Evolutionary conservation across 768 basidiomycete species (phyloP).

Genomic region (Mycena rebaudengoi): DNA sequence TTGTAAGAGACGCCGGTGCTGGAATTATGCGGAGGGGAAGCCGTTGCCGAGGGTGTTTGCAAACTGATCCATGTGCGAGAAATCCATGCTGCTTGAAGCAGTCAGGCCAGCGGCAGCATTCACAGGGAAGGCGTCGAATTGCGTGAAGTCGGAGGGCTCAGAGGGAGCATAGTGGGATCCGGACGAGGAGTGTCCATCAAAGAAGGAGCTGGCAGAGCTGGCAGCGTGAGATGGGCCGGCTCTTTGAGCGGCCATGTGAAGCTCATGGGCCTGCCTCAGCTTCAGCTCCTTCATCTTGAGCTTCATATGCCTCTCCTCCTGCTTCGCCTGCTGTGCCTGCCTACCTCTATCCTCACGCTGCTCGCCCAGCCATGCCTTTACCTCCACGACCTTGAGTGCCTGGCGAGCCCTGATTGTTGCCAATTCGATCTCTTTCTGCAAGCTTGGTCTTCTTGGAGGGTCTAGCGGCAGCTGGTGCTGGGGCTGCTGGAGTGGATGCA

Average conservation of each 20-base stretch:
- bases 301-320: not conserved
- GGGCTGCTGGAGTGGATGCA: not conserved
- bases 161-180: not conserved
- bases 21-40: too few relatives aligned
- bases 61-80: not conserved
- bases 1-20: too few relatives aligned
- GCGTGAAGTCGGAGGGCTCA: not conserved
- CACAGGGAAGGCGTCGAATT: not conserved
- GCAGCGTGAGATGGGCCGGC: not conserved
- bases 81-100: not conserved
- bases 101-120: not conserved
- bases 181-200: not conserved
- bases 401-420: not conserved
- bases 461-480: not conserved
- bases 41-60: not conserved
- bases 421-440: not conserved
- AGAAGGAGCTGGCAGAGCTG: too few relatives aligned
- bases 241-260: not conserved
- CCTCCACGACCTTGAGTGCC: not conserved
- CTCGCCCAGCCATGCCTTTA: not conserved
- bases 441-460: not conserved
- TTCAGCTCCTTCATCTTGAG: conserved; percentile 28
- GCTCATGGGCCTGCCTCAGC: conserved; percentile 40
- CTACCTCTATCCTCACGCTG: not conserved
- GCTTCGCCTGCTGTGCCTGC: not conserved